Evolutionary conservation across 352 stramenopile species (phyloP).

Genomic region (Pythium graminicola): DNA sequence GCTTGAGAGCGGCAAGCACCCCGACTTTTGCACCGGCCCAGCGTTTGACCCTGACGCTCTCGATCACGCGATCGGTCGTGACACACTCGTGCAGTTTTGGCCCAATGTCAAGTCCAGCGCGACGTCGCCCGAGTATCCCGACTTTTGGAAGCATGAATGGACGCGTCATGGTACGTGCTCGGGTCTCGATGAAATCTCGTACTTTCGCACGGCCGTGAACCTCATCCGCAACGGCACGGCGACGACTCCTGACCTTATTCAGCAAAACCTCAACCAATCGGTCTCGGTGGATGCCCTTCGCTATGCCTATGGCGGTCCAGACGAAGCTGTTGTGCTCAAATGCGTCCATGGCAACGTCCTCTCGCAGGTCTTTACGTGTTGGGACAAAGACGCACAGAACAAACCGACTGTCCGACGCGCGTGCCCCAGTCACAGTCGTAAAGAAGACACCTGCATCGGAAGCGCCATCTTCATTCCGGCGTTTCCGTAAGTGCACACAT

Average conservation of each 20-base stretch:
- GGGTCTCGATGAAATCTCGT: constrained; percentile 72
- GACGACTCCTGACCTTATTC: constrained; percentile 52
- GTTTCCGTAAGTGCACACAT: constrained; percentile 32
- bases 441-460: constrained; percentile 64
- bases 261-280: constrained; percentile 46
- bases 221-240: constrained; percentile 69
- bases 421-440: constrained; percentile 56
- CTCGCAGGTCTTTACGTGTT: constrained; percentile 80
- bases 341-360: constrained; percentile 37
- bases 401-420: constrained; percentile 39
- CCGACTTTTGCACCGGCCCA: constrained; percentile 66
- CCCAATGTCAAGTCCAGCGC: constrained; percentile 77
- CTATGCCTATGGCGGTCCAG: constrained; percentile 19
- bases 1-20: constrained; percentile 49
- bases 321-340: constrained; percentile 33
- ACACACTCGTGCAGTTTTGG: constrained; percentile 74
- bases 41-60: constrained; percentile 60
- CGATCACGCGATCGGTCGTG: constrained; percentile 58
- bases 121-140: constrained; percentile 43
- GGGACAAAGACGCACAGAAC: constrained; percentile 54
- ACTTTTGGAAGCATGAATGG: constrained; percentile 94
- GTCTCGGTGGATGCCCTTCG: constrained; percentile 45
- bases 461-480: constrained; percentile 44
- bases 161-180: constrained; percentile 91
- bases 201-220: constrained; percentile 80